phyloP scores from a whole-genome alignment of 305 asterid genomes.

The Fraxinus greggii region DNA sequence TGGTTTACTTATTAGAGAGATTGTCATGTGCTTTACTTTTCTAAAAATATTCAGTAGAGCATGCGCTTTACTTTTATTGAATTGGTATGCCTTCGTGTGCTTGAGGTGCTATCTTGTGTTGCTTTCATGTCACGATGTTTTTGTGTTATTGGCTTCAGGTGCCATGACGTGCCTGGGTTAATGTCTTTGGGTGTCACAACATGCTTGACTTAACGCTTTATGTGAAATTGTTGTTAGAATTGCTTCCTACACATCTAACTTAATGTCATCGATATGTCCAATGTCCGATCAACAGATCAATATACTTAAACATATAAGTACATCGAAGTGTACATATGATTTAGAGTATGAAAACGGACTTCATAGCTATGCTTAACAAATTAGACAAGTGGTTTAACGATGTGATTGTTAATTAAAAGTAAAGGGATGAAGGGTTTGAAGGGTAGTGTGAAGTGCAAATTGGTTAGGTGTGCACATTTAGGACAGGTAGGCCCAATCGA shows the following conservation, averaged over 20 bases:
- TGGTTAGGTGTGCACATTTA: constrained; percentile 21
- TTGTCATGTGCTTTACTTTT: not conserved
- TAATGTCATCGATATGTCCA: not conserved
- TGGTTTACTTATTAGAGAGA: constrained; percentile 14
- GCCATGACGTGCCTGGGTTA: not conserved
- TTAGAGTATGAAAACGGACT: not conserved
- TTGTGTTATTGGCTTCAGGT: not conserved
- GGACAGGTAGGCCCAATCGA: constrained; percentile 53
- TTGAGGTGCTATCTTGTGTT: not conserved
- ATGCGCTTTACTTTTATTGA: constrained; percentile 26
- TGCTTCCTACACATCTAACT: not conserved
- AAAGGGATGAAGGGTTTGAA: not conserved
- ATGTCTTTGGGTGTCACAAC: not conserved
- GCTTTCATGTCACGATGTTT: not conserved
- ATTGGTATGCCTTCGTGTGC: not conserved
- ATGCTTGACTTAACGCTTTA: not conserved
- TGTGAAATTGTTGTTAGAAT: not conserved
- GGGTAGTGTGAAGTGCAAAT: constrained; percentile 23
- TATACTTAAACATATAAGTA: not conserved
- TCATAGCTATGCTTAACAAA: not conserved
- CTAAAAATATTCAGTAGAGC: not conserved
- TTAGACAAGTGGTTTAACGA: not conserved
- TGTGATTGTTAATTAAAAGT: not conserved
- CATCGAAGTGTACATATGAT: not conserved
- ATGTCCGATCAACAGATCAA: no score